phyloP scores from a whole-genome alignment of 257 asterid genomes.

The Solanum pennellii region DNA sequence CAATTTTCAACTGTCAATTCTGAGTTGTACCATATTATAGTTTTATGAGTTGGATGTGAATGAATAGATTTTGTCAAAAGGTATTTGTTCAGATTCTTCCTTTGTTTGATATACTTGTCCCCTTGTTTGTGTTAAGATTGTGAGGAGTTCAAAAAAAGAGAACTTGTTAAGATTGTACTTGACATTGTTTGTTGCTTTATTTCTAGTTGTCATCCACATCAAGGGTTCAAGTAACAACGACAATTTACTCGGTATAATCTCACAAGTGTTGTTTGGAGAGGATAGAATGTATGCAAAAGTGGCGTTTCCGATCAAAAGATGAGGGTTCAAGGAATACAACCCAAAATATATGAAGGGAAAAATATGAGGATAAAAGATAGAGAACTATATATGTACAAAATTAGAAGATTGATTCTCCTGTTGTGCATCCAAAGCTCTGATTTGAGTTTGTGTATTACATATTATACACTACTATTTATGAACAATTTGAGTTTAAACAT shows the following conservation, averaged over 20 bases:
- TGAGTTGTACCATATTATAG: neutral
- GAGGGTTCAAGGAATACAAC: neutral
- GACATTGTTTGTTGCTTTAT: neutral
- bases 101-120: neutral
- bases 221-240: neutral
- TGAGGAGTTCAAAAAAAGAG: neutral
- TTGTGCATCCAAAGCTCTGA: neutral
- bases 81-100: neutral
- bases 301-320: neutral
- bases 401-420: neutral
- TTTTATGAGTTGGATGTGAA: neutral
- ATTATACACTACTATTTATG: too few relatives aligned
- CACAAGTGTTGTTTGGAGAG: neutral
- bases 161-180: neutral
- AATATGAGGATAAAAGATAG: neutral
- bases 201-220: neutral
- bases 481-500: neutral
- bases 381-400: neutral
- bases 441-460: neutral
- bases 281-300: neutral
- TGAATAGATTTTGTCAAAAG: neutral
- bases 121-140: neutral
- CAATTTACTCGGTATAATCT: neutral
- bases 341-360: neutral
- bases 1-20: neutral